Percentiles rank a stretch among this genome's conserved stretches.
Evolutionary conservation across 139 green algal genomes (phyloP).

Genomic region (Chlorella sp.): DNA sequence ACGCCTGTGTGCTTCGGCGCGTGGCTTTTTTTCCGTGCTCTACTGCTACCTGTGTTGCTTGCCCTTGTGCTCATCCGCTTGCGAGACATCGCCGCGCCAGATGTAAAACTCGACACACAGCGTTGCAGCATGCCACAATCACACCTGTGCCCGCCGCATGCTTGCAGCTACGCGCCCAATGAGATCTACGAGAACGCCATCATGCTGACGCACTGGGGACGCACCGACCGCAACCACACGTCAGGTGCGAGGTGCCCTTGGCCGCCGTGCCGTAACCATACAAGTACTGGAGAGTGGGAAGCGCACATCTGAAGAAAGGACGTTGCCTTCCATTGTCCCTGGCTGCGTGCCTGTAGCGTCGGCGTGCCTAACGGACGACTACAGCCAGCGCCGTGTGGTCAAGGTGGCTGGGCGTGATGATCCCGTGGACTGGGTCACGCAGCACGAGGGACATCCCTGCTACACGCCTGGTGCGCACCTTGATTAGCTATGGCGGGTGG

Average conservation of each 20-base stretch:
- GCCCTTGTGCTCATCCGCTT: no score
- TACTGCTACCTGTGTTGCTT: no score
- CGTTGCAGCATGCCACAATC: no score
- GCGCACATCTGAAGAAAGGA: no score
- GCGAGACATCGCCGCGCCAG: no score
- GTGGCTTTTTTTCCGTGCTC: no score
- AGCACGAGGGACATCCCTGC: conserved; percentile 21
- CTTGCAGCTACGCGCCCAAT: conserved; percentile 5
- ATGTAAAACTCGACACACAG: no score
- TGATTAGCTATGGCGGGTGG: no score
- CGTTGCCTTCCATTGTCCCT: neutral
- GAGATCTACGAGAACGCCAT: conserved; percentile 42
- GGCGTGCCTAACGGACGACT: conserved; percentile 3
- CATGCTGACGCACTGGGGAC: conserved; percentile 51
- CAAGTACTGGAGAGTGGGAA: no score
- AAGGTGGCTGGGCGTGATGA: neutral
- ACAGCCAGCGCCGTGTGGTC: neutral
- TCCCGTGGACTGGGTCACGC: conserved; percentile 3
- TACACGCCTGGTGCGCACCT: conserved; percentile 16
- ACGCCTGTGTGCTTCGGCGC: no score
- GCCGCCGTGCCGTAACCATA: no score
- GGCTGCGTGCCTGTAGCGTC: neutral
- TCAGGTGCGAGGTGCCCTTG: conserved; percentile 1
- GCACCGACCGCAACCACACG: neutral
- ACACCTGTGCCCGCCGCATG: no score